These are phyloP conservation scores for Colletotrichum falcatum DNA, from an alignment of 2,329 filamentous ascomycete species.

Conservation along the genomic window DNA sequence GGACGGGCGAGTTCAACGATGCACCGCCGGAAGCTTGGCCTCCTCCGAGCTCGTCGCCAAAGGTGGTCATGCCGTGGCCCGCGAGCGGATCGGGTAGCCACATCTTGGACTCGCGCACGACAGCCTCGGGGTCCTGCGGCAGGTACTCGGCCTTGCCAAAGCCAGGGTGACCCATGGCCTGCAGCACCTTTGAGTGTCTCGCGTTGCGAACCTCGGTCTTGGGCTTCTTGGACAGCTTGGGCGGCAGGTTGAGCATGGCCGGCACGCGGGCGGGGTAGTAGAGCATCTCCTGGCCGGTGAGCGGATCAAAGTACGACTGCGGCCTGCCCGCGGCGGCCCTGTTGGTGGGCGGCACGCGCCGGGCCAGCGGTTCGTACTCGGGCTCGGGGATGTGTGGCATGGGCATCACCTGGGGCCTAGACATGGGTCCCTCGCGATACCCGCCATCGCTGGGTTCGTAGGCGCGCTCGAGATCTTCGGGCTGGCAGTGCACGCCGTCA, in stretches of 20 bases:
- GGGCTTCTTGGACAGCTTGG: slow-evolving; percentile 82
- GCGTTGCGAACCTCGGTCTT: slow-evolving; percentile 73
- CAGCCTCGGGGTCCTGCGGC: slow-evolving; percentile 49
- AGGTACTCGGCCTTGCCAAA: slow-evolving; percentile 39
- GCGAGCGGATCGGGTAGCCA: slow-evolving; percentile 63
- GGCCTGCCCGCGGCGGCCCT: slow-evolving; percentile 53
- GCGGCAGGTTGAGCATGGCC: slow-evolving; percentile 91
- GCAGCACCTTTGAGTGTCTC: slow-evolving; percentile 79
- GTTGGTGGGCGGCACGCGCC: slow-evolving; percentile 44
- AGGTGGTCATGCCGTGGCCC: slow-evolving; percentile 20
- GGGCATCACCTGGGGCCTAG: slow-evolving; percentile 40
- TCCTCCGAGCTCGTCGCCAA: slow-evolving; percentile 1
- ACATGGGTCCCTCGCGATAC: slow-evolving; percentile 3
- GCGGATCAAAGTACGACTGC: slow-evolving; percentile 71
- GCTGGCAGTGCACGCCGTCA: slow-evolving; percentile 81
- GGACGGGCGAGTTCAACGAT: slow-evolving; percentile 17
- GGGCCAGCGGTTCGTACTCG: slow-evolving; percentile 37
- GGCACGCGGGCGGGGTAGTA: slow-evolving; percentile 97
- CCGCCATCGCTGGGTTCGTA: slow-evolving; percentile 25
- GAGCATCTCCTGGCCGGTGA: slow-evolving; percentile 83
- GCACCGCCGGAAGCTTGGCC: slow-evolving; percentile 16
- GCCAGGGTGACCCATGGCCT: slow-evolving; percentile 59
- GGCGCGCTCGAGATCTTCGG: slow-evolving; percentile 54
- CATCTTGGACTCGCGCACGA: slow-evolving; percentile 50
- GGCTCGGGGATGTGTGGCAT: slow-evolving; percentile 43